phyloP scores from a whole-genome alignment of 2,329 filamentous ascomycete genomes.

The Septoria linicola region DNA sequence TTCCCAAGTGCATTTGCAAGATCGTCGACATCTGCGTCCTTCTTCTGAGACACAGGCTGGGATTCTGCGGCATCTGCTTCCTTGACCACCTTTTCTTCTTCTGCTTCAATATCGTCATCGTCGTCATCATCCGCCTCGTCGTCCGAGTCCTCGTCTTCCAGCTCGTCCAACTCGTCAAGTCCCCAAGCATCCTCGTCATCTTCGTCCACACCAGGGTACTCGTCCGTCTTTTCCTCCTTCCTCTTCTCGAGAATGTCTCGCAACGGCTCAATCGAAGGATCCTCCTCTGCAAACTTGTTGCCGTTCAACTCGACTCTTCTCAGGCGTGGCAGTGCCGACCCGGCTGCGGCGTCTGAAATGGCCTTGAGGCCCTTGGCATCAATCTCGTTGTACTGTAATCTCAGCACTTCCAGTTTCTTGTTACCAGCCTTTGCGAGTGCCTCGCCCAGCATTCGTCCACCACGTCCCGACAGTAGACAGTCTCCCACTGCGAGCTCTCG shows the following conservation, averaged over 20 bases:
- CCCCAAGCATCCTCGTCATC: slow-evolving; percentile 80
- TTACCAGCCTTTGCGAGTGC: slow-evolving; percentile 76
- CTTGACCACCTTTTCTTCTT: slow-evolving; percentile 67
- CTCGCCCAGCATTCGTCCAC: slow-evolving; percentile 69
- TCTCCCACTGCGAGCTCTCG: slow-evolving; percentile 86
- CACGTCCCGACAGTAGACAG: slow-evolving; percentile 76
- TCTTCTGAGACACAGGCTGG: slow-evolving; percentile 67
- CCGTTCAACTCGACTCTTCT: slow-evolving; percentile 91
- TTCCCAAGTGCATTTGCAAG: slow-evolving; percentile 74
- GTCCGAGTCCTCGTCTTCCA: slow-evolving; percentile 72
- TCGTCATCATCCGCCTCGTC: slow-evolving; percentile 62
- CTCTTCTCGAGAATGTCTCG: slow-evolving; percentile 54
- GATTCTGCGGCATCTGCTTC: slow-evolving; percentile 71
- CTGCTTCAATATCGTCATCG: slow-evolving; percentile 55
- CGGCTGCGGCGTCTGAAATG: slow-evolving; percentile 65
- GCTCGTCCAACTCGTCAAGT: slow-evolving; percentile 79
- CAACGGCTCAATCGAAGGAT: slow-evolving; percentile 67
- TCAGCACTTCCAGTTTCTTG: slow-evolving; percentile 72
- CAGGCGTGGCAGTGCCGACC: slow-evolving; percentile 64
- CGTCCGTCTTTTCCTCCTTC: slow-evolving; percentile 55
- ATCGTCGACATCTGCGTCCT: slow-evolving; percentile 77
- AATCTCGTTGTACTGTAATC: slow-evolving; percentile 94
- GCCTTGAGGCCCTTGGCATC: slow-evolving; percentile 70
- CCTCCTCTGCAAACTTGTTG: slow-evolving; percentile 89
- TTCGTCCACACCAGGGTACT: slow-evolving; percentile 57